Evolutionary conservation across 768 basidiomycete genomes (phyloP).

Genomic region (Mycena haematopus): DNA sequence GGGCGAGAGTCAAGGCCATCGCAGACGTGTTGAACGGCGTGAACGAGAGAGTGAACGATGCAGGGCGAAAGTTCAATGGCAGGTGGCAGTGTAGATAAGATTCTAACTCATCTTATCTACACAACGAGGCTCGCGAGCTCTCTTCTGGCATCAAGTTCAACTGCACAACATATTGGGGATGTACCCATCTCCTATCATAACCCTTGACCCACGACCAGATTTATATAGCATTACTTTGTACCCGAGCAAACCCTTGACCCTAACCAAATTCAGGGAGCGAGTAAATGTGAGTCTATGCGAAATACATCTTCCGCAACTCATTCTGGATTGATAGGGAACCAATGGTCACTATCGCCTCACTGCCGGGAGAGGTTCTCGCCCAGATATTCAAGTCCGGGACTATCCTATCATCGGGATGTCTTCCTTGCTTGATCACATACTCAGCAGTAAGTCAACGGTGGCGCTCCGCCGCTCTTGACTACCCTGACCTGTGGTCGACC

Average conservation of each 20-base stretch:
- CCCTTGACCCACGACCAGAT: not conserved
- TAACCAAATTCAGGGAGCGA: too few relatives aligned
- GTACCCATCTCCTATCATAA: not conserved
- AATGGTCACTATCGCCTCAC: not conserved
- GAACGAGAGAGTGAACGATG: not conserved
- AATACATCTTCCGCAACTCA: not conserved
- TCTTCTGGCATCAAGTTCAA: not conserved
- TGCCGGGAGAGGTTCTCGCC: conserved; percentile 22
- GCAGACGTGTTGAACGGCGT: not conserved
- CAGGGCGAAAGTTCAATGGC: too few relatives aligned
- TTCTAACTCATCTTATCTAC: too few relatives aligned
- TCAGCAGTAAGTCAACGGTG: conserved; percentile 20
- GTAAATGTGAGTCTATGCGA: not conserved
- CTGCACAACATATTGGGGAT: not conserved
- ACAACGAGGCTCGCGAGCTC: not conserved
- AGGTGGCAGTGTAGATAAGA: too few relatives aligned
- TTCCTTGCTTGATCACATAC: conserved; percentile 11
- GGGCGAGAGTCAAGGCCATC: not conserved
- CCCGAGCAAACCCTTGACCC: not conserved
- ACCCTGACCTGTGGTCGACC: conserved; percentile 24
- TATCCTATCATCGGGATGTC: conserved; percentile 10
- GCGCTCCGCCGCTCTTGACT: conserved; percentile 21
- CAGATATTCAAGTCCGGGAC: conserved; percentile 23
- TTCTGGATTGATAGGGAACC: conserved; percentile 2
- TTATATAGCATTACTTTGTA: not conserved